phyloP scores from a whole-genome alignment of 805 yeast species.

The Saccharomycopsis fermentans region DNA sequence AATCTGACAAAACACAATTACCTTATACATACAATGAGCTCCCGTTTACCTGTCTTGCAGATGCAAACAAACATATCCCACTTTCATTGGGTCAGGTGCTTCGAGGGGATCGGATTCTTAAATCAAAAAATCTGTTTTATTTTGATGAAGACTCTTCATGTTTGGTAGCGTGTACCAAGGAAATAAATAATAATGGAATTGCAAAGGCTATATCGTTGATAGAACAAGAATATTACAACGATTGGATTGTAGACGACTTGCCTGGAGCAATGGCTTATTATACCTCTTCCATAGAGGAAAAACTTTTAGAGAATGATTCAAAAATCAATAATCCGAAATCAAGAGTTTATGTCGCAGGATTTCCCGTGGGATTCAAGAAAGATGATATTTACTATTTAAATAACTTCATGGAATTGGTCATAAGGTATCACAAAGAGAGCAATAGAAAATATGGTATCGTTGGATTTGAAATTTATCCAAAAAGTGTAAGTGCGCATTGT shows the following conservation, averaged over 20 bases:
- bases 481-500: constrained; percentile 56
- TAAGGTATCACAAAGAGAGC: constrained; percentile 51
- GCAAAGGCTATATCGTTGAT: constrained; percentile 51
- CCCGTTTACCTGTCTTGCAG: constrained; percentile 72
- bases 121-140: constrained; percentile 53
- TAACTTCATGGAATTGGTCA: constrained; percentile 74
- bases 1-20: constrained; percentile 64
- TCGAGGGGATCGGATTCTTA: constrained; percentile 73
- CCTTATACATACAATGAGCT: constrained; percentile 71
- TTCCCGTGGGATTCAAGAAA: constrained; percentile 67
- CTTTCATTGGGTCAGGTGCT: constrained; percentile 68
- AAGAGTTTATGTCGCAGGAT: constrained; percentile 77
- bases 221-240: constrained; percentile 61
- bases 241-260: constrained; percentile 74
- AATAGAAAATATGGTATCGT: constrained; percentile 46
- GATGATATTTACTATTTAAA: constrained; percentile 53
- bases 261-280: constrained; percentile 85
- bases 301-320: constrained; percentile 84
- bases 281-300: constrained; percentile 50
- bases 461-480: constrained; percentile 86
- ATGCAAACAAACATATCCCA: constrained; percentile 41
- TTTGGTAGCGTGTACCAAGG: constrained; percentile 54
- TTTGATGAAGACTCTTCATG: constrained; percentile 64
- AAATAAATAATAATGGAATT: constrained; percentile 41
- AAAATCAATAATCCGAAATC: constrained; percentile 45